phyloP scores from a whole-genome alignment of 495 filamentous ascomycete genomes.

The Neurospora tetraspora region DNA sequence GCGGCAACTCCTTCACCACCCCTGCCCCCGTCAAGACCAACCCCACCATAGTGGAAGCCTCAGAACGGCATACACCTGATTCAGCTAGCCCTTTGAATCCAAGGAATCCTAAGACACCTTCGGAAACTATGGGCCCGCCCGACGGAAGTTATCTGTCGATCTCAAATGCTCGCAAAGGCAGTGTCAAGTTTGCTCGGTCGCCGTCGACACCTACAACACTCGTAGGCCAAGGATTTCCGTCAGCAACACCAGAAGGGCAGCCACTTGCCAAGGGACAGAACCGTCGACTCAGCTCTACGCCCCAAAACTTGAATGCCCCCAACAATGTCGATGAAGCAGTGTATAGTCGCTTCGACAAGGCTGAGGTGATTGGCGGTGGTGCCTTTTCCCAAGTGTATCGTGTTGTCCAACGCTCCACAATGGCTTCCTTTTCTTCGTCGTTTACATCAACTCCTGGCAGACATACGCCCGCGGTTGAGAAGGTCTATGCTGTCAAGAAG shows the following conservation, averaged over 20 bases:
- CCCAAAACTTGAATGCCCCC: constrained; percentile 44
- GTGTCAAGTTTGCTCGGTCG: constrained; percentile 15
- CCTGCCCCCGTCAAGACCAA: constrained; percentile 7
- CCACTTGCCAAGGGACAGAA: constrained; percentile 2
- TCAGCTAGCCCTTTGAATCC: constrained; percentile 42
- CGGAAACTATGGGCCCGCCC: constrained; percentile 61
- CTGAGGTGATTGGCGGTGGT: constrained; percentile 70
- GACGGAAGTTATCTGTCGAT: constrained; percentile 77
- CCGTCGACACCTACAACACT: constrained; percentile 73
- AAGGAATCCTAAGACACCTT: constrained; percentile 66
- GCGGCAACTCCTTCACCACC: constrained; percentile 8
- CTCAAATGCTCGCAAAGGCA: constrained; percentile 40
- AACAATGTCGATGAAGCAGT: constrained; percentile 63
- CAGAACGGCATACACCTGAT: constrained; percentile 21
- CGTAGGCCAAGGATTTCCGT: background rate
- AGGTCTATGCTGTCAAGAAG: constrained; percentile 90
- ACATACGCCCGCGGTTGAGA: constrained; percentile 25
- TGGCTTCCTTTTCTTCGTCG: constrained; percentile 12
- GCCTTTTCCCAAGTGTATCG: constrained; percentile 91
- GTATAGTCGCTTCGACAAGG: constrained; percentile 60
- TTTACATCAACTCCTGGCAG: constrained; percentile 22
- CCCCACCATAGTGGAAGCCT: constrained; percentile 2
- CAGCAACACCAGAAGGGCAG: background rate
- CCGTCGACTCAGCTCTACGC: constrained; percentile 37
- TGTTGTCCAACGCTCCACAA: constrained; percentile 40